Base-by-base conservation (phyloP, 192 early-diverging fungal genomes). In the Entomortierella parvispora region DNA sequence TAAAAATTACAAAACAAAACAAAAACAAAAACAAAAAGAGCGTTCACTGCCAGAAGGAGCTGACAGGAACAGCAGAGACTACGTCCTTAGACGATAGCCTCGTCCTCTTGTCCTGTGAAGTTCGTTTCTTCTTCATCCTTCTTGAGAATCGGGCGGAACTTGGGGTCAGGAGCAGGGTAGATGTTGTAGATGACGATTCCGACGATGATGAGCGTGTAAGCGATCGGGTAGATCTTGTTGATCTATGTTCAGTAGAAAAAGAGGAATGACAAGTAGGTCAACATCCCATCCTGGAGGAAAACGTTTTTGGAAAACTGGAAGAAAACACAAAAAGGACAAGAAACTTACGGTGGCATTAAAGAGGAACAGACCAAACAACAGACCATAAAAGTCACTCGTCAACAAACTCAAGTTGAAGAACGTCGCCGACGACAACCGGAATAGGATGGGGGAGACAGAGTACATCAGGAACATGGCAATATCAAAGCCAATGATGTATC, bases 341-440 rank as follows among this genome's bases (percentile, higher is more conserved):
- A 46, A 18, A 50, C 20, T 82, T 58, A 91, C 88, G 51, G 43
- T 79, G 61, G 88, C 80, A 32, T 86, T 69, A 80, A 92, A 92
- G 62, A 94, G 81, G 72, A 85, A 87, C 46, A 90, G 72, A 33
- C 88, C 89, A 86, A 94, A 93, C 47, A 92, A 82, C 31, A 93
- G 81, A 2, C 90, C 89, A 67, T 93, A 94, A 61, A 94, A 93
- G 75, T 94, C 92, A 63, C 88, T 90, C 8, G 93, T 92, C 63
- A 94, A 78, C 14, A 94, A 79, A 28, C 89, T 90, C 58, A 94
- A 62, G 64, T 94, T 94, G 80, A 91, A 94, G 58, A 93, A 87
- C 25, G 90, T 84, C 1, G 93, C 91, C 34, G 89, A 91, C 57
- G 88, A 84, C 53, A 88, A 45, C 10, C 91, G 83, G 82, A 94